A percentile compares a stretch with the other conserved stretches of the same genome.
phyloP scores from a whole-genome alignment of 2,329 filamentous ascomycete species.

The Trichophyton simii region DNA sequence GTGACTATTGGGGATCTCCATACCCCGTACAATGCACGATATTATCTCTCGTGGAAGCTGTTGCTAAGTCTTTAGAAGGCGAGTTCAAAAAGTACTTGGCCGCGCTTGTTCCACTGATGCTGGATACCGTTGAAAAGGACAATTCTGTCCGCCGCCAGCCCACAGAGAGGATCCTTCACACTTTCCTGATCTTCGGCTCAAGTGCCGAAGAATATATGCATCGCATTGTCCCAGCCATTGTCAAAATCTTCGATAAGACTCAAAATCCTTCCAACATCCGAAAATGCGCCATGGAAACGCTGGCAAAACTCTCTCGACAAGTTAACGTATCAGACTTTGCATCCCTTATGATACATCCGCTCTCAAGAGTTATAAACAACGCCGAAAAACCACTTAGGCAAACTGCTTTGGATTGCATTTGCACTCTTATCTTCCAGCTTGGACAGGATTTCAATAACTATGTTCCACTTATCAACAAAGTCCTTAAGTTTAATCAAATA shows the following conservation, averaged over 20 bases:
- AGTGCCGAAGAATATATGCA: constrained; percentile 99
- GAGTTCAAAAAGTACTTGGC: constrained; percentile 97
- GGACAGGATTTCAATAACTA: constrained; percentile 94
- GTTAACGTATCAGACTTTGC: constrained; percentile 97
- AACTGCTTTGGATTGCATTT: constrained; percentile 83
- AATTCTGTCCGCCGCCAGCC: constrained; percentile 59
- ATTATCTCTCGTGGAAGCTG: constrained; percentile 80
- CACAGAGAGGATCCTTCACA: constrained; percentile 83
- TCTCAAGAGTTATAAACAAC: constrained; percentile 67
- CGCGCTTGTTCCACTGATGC: constrained; percentile 78
- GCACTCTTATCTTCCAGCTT: constrained; percentile 87
- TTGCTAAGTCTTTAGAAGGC: constrained; percentile 83
- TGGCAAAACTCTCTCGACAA: constrained; percentile 85
- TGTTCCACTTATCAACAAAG: constrained; percentile 83
- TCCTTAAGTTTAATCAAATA: constrained; percentile 64
- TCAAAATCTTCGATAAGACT: constrained; percentile 83
- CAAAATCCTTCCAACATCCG: constrained; percentile 67
- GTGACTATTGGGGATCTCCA: constrained; percentile 79
- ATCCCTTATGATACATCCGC: constrained; percentile 86
- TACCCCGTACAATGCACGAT: constrained; percentile 81
- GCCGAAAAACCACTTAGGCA: constrained; percentile 61
- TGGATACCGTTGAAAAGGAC: constrained; percentile 84
- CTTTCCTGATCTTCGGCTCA: constrained; percentile 88
- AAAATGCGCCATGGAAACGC: constrained; percentile 83
- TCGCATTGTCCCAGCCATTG: constrained; percentile 88